phyloP scores from a whole-genome alignment of 2,329 filamentous ascomycete genomes.

The Exophiala dermatitidis region DNA sequence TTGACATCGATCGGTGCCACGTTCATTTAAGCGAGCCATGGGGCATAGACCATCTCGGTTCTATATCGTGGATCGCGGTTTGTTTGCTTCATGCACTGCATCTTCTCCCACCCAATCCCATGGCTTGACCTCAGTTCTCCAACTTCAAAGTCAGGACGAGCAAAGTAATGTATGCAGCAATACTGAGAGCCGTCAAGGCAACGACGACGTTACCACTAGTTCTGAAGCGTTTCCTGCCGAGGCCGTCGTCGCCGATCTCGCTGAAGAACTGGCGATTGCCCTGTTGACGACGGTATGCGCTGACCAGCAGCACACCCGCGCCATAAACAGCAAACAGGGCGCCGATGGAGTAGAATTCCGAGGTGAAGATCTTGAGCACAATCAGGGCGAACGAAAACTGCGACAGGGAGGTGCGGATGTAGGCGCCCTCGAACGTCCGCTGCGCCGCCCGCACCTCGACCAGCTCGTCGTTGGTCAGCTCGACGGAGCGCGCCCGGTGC shows the following conservation, averaged over 20 bases:
- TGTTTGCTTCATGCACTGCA: no score
- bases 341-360: constrained; percentile 95
- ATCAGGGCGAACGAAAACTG: constrained; percentile 94
- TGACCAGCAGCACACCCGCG: constrained; percentile 71
- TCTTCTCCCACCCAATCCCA: no score
- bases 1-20: no score
- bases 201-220: constrained; percentile 61
- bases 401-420: constrained; percentile 85
- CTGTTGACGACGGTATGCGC: constrained; percentile 78
- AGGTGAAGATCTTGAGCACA: constrained; percentile 92
- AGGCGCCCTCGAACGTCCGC: constrained; percentile 93
- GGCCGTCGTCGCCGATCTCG: constrained; percentile 48
- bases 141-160: constrained; percentile 51
- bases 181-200: constrained; percentile 54
- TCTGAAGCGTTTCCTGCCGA: constrained; percentile 55
- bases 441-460: constrained; percentile 93
- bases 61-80: no score
- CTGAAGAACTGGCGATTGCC: constrained; percentile 88
- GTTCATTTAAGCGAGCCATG: no score
- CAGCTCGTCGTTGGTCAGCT: constrained; percentile 75
- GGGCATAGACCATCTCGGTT: no score
- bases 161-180: constrained; percentile 55
- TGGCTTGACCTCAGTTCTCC: constrained; percentile 19
- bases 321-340: constrained; percentile 92
- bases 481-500: constrained; percentile 75